These are phyloP conservation scores for Diversispora epigaea DNA, from an alignment of 192 early-diverging fungal species.

Conservation along the genomic window DNA sequence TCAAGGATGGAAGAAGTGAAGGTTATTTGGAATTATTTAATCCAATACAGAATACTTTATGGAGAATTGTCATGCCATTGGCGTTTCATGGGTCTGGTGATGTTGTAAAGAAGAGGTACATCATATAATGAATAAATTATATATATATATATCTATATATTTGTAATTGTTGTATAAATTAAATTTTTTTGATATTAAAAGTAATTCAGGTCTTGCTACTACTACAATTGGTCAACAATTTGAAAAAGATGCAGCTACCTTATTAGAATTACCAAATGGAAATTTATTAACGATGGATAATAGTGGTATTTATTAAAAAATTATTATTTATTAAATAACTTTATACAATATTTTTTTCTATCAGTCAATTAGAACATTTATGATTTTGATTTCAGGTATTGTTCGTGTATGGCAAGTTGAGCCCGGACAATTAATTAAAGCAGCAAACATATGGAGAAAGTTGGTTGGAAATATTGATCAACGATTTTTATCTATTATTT, in stretches of 20 bases:
- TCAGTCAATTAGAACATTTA: not conserved
- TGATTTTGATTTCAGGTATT: slow-evolving; percentile 29
- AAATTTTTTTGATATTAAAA: not conserved
- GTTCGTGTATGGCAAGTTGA: slow-evolving; percentile 62
- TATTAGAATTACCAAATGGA: slow-evolving; percentile 56
- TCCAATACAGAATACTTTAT: slow-evolving; percentile 46
- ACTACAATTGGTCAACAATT: slow-evolving; percentile 38
- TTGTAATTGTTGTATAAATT: not conserved
- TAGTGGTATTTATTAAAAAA: slow-evolving; percentile 34
- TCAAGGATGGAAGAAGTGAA: slow-evolving; percentile 54
- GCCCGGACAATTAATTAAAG: slow-evolving; percentile 49
- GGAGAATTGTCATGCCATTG: slow-evolving; percentile 54
- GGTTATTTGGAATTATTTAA: slow-evolving; percentile 57
- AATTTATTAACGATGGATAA: slow-evolving; percentile 61
- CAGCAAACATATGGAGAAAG: slow-evolving; percentile 60
- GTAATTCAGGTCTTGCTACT: slow-evolving; percentile 29
- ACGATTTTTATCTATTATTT: slow-evolving; percentile 53
- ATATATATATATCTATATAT: not conserved
- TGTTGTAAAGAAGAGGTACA: not conserved
- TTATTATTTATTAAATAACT: not conserved
- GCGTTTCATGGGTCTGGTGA: slow-evolving; percentile 42
- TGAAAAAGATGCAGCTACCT: slow-evolving; percentile 46
- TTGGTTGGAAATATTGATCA: slow-evolving; percentile 59
- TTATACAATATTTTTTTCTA: not conserved
- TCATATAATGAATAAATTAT: not conserved